Evolutionary conservation across 495 filamentous ascomycete genomes (phyloP).

Genomic region (Mycothermus thermophilus): DNA sequence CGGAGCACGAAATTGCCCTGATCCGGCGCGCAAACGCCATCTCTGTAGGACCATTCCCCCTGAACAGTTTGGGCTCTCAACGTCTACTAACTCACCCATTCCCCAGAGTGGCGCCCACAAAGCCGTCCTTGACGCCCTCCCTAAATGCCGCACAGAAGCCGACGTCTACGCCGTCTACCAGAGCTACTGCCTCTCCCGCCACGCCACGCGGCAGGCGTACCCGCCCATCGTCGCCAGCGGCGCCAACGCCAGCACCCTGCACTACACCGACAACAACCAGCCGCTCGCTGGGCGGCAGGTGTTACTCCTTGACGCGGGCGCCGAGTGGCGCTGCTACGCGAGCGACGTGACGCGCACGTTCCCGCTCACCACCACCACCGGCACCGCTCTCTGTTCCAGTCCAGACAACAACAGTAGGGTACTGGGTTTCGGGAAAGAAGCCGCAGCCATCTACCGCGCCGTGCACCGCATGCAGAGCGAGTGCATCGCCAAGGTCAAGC

Average conservation of each 20-base stretch:
- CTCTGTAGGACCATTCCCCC: conserved; percentile 21
- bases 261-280: conserved; percentile 70
- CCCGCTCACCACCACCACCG: conserved; percentile 53
- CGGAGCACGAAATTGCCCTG: conserved; percentile 62
- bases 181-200: conserved; percentile 51
- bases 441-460: conserved; percentile 53
- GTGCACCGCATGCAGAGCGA: conserved; percentile 74
- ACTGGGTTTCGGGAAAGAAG: conserved; percentile 27
- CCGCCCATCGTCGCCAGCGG: conserved; percentile 74
- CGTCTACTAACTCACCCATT: neutral
- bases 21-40: conserved; percentile 68
- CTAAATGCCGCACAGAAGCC: conserved; percentile 56
- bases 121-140: conserved; percentile 46
- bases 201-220: conserved; percentile 70
- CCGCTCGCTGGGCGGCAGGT: conserved; percentile 51
- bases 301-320: conserved; percentile 72
- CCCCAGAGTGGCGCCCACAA: conserved; percentile 48
- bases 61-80: neutral
- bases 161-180: conserved; percentile 68
- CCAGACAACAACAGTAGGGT: too few relatives aligned
- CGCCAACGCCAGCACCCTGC: conserved; percentile 63
- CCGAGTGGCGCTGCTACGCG: conserved; percentile 80
- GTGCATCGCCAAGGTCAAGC: conserved; percentile 51
- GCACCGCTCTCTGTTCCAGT: too few relatives aligned
- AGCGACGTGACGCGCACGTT: conserved; percentile 81